phyloP scores from a whole-genome alignment of 495 filamentous ascomycete species.

The Aspergillus coremiiformis region DNA sequence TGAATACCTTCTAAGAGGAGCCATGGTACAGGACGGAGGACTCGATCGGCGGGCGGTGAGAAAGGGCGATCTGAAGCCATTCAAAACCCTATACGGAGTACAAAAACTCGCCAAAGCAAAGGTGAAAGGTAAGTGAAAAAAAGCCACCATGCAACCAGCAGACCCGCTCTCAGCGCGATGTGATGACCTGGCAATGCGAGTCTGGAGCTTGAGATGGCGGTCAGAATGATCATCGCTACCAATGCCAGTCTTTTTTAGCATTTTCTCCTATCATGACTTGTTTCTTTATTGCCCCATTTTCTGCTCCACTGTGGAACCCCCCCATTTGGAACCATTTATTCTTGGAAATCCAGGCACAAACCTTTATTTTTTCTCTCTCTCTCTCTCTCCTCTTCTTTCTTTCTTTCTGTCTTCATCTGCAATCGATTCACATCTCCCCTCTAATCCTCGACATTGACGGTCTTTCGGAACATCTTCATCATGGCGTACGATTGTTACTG shows the following conservation, averaged over 20 bases:
- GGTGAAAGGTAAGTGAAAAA: no score
- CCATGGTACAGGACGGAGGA: not conserved
- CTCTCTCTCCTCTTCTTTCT: not conserved
- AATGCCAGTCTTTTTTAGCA: not conserved
- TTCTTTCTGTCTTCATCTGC: not conserved
- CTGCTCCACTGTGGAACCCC: not conserved
- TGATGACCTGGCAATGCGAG: not conserved
- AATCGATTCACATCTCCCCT: no score
- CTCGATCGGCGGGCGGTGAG: not conserved
- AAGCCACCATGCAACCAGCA: not conserved
- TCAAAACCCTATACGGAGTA: no score
- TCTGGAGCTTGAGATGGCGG: not conserved
- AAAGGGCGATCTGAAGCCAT: no score
- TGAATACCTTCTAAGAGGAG: no score
- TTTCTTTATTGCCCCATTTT: not conserved
- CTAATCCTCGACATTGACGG: no score
- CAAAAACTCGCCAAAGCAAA: no score
- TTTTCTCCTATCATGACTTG: not conserved
- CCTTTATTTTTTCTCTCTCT: not conserved
- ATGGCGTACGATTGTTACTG: conserved; percentile 23
- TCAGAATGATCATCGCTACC: not conserved
- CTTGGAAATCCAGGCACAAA: not conserved
- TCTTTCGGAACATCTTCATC: no score
- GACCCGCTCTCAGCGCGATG: not conserved
- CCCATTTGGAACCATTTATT: not conserved